A percentile compares a stretch with the other conserved stretches of the same genome.
phyloP scores from a whole-genome alignment of 495 filamentous ascomycete species.

The Neurospora sp. region DNA sequence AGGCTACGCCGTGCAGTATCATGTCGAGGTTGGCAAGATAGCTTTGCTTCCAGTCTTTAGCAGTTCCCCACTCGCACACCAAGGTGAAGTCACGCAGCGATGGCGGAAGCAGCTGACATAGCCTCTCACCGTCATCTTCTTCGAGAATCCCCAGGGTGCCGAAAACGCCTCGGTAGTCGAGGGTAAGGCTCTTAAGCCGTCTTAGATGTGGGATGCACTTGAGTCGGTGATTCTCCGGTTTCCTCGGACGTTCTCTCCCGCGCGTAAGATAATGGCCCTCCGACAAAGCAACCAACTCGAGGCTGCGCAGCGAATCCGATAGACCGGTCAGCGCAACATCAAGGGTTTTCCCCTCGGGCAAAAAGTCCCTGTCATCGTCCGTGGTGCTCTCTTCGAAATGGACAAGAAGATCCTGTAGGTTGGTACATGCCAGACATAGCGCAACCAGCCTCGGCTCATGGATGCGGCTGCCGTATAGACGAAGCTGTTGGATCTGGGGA shows the following conservation, averaged over 20 bases:
- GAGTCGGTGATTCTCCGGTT: slow-evolving; percentile 26
- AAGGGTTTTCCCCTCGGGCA: slow-evolving; percentile 22
- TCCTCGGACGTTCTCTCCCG: slow-evolving; percentile 21
- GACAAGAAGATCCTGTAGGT: slow-evolving; percentile 20
- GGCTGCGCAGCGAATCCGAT: slow-evolving; percentile 11
- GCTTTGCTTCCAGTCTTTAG: slow-evolving; percentile 24
- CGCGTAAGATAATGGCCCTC: slow-evolving; percentile 26
- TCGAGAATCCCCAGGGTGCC: slow-evolving; percentile 25
- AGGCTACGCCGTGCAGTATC: slow-evolving; percentile 22
- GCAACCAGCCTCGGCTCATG: slow-evolving; percentile 20
- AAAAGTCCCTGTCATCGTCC: slow-evolving; percentile 20
- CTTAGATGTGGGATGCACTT: slow-evolving; percentile 20
- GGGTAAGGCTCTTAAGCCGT: slow-evolving; percentile 15
- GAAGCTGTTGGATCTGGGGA: slow-evolving; percentile 21
- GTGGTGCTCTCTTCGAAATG: slow-evolving; percentile 21
- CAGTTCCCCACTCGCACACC: slow-evolving; percentile 25
- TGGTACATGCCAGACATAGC: slow-evolving; percentile 19
- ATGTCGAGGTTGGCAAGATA: slow-evolving; percentile 25
- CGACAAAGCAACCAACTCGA: slow-evolving; percentile 20
- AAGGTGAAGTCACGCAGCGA: slow-evolving; percentile 21
- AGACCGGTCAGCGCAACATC: slow-evolving; percentile 17
- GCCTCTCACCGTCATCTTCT: slow-evolving; percentile 24
- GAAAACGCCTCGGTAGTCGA: slow-evolving; percentile 26
- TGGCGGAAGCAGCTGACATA: slow-evolving; percentile 19
- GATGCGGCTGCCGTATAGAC: slow-evolving; percentile 24